Evolutionary conservation across 1,284 basidiomycete genomes (phyloP), one percentile per base, ranked within the genome.

Genomic region (Hypsizygus ulmarius): DNA sequence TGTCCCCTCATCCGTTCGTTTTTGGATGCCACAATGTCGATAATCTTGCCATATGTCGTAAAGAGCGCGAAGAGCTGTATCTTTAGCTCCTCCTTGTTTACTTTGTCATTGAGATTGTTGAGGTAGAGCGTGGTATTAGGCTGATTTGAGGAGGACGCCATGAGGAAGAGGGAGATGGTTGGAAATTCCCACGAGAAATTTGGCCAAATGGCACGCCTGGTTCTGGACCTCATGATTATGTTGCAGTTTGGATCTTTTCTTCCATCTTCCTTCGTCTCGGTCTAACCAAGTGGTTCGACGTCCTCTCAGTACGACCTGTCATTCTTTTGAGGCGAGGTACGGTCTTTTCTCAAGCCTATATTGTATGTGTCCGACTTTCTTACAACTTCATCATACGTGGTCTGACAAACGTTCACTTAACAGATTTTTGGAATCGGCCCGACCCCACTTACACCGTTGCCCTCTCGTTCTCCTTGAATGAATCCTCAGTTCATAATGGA

Each of bases 21-120:
- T 65, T 97, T 94, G 36, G 90, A 86, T n/a, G 96, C 94, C 43
- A 98, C 82, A 43, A 99, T 82, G 67, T 99, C 96, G 69, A 98
- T 81, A 39, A 99, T 77, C 63, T 86, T 87, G 59, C 96, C 96
- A 70, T 97, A 93, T 18, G 93, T 89, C 10, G 86, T 87, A 74
- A 99, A 99, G 45, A 99, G 82, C 19, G 87, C 82, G 64, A 88
- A 93, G 1, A 99, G 79, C 68, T 95, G 90, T 3, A 74, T 69
- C 39, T 84, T 79, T 9, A 98, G 75, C 71, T 99, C 96, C 28
- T 90, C 84, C 70, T 96, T 99, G 72, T 94, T 93, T 58, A 96
- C 78, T 70, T 95, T 93, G 65, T 90, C 87, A 64, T 97, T 93
- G 61, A 99, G 81, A 66, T 97, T 97, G 64, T 93, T 92, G 68